Evolutionary conservation across 306 rosid genomes (phyloP), one percentile per base, ranked within the genome.

Genomic region (Malus domestica): DNA sequence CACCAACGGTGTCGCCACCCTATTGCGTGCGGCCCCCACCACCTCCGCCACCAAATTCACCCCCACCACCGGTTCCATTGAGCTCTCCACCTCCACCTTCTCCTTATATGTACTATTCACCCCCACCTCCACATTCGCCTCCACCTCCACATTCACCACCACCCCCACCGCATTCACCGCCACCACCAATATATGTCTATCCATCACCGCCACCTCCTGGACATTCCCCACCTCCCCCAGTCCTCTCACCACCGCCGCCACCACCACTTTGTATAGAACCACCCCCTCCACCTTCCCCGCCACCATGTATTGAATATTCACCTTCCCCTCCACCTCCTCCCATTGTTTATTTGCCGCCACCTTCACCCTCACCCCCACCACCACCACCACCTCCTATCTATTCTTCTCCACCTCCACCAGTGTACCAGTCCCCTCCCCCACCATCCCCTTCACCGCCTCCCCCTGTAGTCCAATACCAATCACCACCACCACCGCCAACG

Each of bases 221-320:
- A 46, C 84, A 84, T 59, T 82, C 86, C 44, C 89, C 89, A 80
- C 89, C 89, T 66, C 86, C 86, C 8, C 86, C 86, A 12, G 80
- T 85, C 84, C 91, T 2, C 85, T 83, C 19, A 64, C 90, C 91
- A 0, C 92, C 91, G 4, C 94, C 91, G 4, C 85, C 94, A 2
- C 80, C 91, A 1, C 80, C 85, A n/a, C 95, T 90, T 8, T 90
- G 94, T 83, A 82, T 88, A 77, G 95, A 85, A 61, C 88, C 82
- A 18, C 91, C 96, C 8, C 88, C 91, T 19, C 91, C 91, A 20
- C 87, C 94, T 3, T 85, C 97, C 4, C 86, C 95, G 2, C 90
- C 97, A 25, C 96, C 93, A 1, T 90, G 93, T 72, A 79, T 70
- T 55, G 93, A 88, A 60, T 74, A 78, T 23, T 52, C 96, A 0